Evolutionary conservation across 2,329 filamentous ascomycete species (phyloP).

Genomic region (Helotiales sp.): DNA sequence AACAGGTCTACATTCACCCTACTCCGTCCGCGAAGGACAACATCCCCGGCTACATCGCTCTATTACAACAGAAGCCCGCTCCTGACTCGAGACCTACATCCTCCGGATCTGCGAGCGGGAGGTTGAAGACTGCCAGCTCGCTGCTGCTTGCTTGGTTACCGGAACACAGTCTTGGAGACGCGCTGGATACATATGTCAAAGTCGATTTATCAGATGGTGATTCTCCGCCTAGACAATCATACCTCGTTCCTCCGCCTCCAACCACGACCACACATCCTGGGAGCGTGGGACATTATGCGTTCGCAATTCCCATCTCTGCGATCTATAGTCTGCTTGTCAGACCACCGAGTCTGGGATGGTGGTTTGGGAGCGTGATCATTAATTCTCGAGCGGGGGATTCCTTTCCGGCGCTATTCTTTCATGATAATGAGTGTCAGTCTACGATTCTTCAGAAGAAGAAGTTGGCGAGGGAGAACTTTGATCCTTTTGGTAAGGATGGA

Average conservation of each 20-base stretch:
- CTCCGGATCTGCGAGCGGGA: slow-evolving; percentile 41
- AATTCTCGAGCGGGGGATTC: slow-evolving; percentile 89
- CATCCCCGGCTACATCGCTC: slow-evolving; percentile 87
- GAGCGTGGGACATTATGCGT: slow-evolving; percentile 78
- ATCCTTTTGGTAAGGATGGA: slow-evolving; percentile 82
- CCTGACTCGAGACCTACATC: slow-evolving; percentile 32
- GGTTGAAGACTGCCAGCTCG: slow-evolving; percentile 61
- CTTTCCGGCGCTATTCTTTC: slow-evolving; percentile 95
- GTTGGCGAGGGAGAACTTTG: slow-evolving; percentile 78
- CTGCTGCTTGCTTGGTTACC: slow-evolving; percentile 92
- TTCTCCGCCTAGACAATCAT: slow-evolving; percentile 80
- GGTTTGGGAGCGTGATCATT: slow-evolving; percentile 94
- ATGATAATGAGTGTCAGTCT: slow-evolving; percentile 94
- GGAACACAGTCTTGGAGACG: slow-evolving; percentile 82
- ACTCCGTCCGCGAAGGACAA: slow-evolving; percentile 94
- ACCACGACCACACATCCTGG: slow-evolving; percentile 75
- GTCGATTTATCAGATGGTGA: slow-evolving; percentile 85
- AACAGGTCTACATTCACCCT: slow-evolving; percentile 90
- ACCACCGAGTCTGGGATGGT: slow-evolving; percentile 94
- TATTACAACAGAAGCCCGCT: slow-evolving; percentile 81
- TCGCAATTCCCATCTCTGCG: slow-evolving; percentile 85
- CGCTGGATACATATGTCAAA: slow-evolving; percentile 88
- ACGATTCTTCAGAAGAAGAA: slow-evolving; percentile 94
- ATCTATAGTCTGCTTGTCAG: slow-evolving; percentile 89
- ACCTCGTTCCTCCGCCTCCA: slow-evolving; percentile 88